Conservation (phyloP, 2,329 filamentous ascomycete species). For the Cercospora zeina region DNA sequence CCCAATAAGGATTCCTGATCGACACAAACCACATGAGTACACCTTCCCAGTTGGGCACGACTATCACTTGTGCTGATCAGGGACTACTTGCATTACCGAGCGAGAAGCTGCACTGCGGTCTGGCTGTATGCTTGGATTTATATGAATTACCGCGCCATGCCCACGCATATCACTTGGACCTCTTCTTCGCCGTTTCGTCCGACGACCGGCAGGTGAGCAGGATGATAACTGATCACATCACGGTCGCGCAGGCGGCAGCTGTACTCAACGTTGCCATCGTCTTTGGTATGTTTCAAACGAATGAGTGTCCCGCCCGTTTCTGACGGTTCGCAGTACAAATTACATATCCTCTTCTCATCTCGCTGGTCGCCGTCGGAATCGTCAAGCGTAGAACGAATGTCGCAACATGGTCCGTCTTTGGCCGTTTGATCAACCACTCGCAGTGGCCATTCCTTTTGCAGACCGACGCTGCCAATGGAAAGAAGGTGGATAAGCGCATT, state of each 20-base stretch:
- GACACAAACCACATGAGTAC: neutral
- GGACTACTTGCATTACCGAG: neutral
- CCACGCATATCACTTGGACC: neutral
- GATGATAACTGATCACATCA: slow-evolving; percentile 8
- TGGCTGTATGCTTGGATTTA: neutral
- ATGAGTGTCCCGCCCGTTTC: neutral
- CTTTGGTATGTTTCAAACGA: neutral
- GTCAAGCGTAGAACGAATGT: slow-evolving; percentile 16
- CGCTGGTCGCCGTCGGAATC: slow-evolving; percentile 17
- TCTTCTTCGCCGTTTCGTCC: neutral
- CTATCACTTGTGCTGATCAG: neutral
- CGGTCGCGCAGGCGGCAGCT: slow-evolving; percentile 18
- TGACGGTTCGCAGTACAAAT: slow-evolving; percentile 13
- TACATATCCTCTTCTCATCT: slow-evolving; percentile 15
- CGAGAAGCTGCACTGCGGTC: neutral
- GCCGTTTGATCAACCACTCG: slow-evolving; percentile 19
- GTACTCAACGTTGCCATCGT: slow-evolving; percentile 18
- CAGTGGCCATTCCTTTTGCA: slow-evolving; percentile 16
- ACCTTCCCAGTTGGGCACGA: neutral
- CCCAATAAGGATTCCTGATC: neutral
- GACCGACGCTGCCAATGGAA: slow-evolving; percentile 11
- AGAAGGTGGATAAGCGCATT: slow-evolving; percentile 16
- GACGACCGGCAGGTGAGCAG: neutral
- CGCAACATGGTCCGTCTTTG: slow-evolving; percentile 20
- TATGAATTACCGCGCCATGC: neutral